Conservation (phyloP, 2,329 filamentous ascomycete species). For the Fusarium dimerum region DNA sequence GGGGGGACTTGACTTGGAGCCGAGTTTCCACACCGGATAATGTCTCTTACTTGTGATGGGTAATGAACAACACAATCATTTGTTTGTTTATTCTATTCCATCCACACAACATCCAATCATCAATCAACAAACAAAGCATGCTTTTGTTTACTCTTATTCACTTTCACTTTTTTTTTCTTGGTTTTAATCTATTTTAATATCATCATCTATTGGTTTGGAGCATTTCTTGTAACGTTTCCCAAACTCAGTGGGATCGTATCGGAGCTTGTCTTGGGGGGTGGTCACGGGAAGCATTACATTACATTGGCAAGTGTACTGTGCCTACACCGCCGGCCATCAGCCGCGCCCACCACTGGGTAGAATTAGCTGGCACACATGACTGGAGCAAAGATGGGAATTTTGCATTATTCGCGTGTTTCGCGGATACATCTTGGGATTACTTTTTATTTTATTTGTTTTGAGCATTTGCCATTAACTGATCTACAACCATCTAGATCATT, state of each 20-base stretch:
- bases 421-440: constrained; percentile 28
- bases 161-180: constrained; percentile 12
- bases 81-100: constrained; percentile 7
- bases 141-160: constrained; percentile 5
- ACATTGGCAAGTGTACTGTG: too few relatives aligned
- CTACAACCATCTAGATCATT: constrained; percentile 17
- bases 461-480: constrained; percentile 5
- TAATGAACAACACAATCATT: too few relatives aligned
- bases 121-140: constrained; percentile 3
- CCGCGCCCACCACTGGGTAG: constrained; percentile 19
- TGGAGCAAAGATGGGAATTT: constrained; percentile 10
- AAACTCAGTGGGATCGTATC: constrained; percentile 3
- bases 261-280: constrained; percentile 3
- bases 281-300: too few relatives aligned
- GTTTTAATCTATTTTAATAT: neutral
- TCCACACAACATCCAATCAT: too few relatives aligned
- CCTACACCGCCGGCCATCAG: constrained; percentile 6
- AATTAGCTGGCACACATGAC: constrained; percentile 19
- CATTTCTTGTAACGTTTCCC: constrained; percentile 12
- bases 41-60: too few relatives aligned
- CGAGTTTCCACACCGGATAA: too few relatives aligned
- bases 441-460: neutral
- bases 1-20: too few relatives aligned
- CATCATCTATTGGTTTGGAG: constrained; percentile 17
- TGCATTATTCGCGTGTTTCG: neutral